phyloP scores from a whole-genome alignment of 2,329 filamentous ascomycete genomes.

The Aureobasidium leucospermi region DNA sequence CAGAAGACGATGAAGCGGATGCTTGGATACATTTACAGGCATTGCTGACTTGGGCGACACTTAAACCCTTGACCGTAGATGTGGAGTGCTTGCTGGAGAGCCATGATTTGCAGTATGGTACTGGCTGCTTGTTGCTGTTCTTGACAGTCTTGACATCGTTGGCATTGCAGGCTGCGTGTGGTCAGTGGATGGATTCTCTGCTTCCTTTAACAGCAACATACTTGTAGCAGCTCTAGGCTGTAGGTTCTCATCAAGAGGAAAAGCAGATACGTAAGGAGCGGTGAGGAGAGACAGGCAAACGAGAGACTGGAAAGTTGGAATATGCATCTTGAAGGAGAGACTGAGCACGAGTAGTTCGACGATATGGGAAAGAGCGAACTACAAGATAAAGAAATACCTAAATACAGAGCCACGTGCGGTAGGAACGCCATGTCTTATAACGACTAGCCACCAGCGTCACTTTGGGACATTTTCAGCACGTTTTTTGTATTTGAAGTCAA shows the following conservation, averaged over 20 bases:
- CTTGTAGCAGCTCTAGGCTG: conserved; percentile 2
- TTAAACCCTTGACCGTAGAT: conserved; percentile 6
- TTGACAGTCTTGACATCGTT: conserved; percentile 2
- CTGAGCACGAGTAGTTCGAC: neutral
- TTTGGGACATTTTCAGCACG: neutral
- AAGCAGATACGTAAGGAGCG: conserved; percentile 1
- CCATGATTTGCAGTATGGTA: conserved; percentile 10
- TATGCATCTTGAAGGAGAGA: conserved; percentile 1
- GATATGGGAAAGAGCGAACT: neutral
- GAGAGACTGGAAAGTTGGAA: conserved; percentile 5
- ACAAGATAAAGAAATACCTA: neutral
- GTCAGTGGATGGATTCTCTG: neutral
- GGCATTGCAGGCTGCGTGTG: conserved; percentile 2
- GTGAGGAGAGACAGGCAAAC: conserved; percentile 9
- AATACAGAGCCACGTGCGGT: neutral
- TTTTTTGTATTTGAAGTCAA: conserved; percentile 4
- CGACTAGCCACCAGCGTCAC: neutral
- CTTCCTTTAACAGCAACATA: neutral
- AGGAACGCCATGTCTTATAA: conserved; percentile 9
- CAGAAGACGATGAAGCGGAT: conserved; percentile 8
- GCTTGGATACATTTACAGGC: conserved; percentile 6
- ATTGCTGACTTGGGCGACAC: conserved; percentile 5
- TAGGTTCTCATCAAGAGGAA: conserved; percentile 5
- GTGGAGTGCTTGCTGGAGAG: conserved; percentile 1
- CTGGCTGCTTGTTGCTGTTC: conserved; percentile 6